Evolutionary conservation across 1,284 basidiomycete genomes (phyloP).

Genomic region (Volvariella volvacea): DNA sequence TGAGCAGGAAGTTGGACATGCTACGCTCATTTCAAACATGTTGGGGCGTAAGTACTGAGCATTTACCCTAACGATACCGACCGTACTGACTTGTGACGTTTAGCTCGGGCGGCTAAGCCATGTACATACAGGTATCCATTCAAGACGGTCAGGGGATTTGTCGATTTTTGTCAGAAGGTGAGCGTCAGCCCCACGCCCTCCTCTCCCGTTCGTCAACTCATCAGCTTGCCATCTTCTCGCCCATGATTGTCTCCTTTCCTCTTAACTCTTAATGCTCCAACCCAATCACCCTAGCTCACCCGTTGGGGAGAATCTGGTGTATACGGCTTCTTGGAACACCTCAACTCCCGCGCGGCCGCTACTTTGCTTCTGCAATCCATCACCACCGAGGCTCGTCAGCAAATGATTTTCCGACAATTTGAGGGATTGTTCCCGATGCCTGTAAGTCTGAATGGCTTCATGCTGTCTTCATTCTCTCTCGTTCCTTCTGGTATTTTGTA

Average conservation of each 20-base stretch:
- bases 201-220: too few species aligned
- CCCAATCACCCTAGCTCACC: constrained; percentile 26
- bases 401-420: constrained; percentile 64
- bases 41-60: constrained; percentile 26
- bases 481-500: too few species aligned
- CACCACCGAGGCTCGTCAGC: constrained; percentile 58
- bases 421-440: constrained; percentile 61
- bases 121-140: constrained; percentile 61
- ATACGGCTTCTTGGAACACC: constrained; percentile 55
- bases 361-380: constrained; percentile 54
- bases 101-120: constrained; percentile 32
- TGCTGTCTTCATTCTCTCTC: constrained; percentile 3
- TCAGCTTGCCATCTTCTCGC: constrained; percentile 10
- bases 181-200: too few species aligned
- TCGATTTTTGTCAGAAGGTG: constrained; percentile 57
- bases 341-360: constrained; percentile 53
- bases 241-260: neutral
- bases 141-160: constrained; percentile 49
- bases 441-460: constrained; percentile 26
- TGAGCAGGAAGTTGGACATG: constrained; percentile 53
- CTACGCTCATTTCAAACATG: constrained; percentile 42
- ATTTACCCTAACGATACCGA: neutral
- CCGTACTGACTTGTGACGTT: constrained; percentile 3
- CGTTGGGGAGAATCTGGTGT: constrained; percentile 58
- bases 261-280: too few species aligned